A percentile compares a stretch with the other conserved stretches of the same genome.
Conservation (phyloP, 805 yeast genomes). For the Kluyveromyces nonfermentans region DNA sequence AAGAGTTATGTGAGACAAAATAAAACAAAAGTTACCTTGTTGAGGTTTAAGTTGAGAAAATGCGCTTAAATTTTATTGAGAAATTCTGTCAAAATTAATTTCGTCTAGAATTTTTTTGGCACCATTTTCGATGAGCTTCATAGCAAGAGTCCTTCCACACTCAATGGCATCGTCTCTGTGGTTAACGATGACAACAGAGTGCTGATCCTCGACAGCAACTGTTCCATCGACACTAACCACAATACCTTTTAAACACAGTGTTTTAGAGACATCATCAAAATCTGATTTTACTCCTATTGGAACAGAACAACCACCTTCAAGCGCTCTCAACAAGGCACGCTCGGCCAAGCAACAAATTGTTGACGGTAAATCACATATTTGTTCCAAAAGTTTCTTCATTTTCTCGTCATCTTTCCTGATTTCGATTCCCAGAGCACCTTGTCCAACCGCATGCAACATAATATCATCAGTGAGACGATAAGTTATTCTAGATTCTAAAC, state of each 20-base stretch:
- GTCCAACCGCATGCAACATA: slow-evolving; percentile 97
- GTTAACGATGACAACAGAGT: slow-evolving; percentile 21
- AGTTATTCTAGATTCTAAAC: slow-evolving; percentile 68
- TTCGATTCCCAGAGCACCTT: slow-evolving; percentile 94
- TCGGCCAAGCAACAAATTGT: slow-evolving; percentile 79
- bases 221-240: slow-evolving; percentile 83
- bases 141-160: slow-evolving; percentile 65
- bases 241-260: slow-evolving; percentile 51
- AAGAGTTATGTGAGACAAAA: neutral
- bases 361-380: slow-evolving; percentile 57
- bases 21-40: slow-evolving; percentile 7
- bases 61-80: slow-evolving; percentile 15
- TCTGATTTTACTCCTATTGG: slow-evolving; percentile 85
- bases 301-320: slow-evolving; percentile 97
- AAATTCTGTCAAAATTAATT: slow-evolving; percentile 61
- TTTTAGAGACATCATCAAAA: slow-evolving; percentile 38
- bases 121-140: slow-evolving; percentile 57
- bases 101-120: slow-evolving; percentile 75
- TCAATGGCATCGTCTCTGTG: slow-evolving; percentile 54
- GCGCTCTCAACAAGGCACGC: slow-evolving; percentile 71
- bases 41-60: slow-evolving; percentile 14
- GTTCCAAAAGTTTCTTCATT: slow-evolving; percentile 48
- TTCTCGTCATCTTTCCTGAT: slow-evolving; percentile 60
- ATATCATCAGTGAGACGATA: slow-evolving; percentile 58
- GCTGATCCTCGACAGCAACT: slow-evolving; percentile 49